A percentile compares a stretch with the other conserved stretches of the same genome.
phyloP scores from a whole-genome alignment of 2,329 filamentous ascomycete species.

The Aspergillus thermomutatus region DNA sequence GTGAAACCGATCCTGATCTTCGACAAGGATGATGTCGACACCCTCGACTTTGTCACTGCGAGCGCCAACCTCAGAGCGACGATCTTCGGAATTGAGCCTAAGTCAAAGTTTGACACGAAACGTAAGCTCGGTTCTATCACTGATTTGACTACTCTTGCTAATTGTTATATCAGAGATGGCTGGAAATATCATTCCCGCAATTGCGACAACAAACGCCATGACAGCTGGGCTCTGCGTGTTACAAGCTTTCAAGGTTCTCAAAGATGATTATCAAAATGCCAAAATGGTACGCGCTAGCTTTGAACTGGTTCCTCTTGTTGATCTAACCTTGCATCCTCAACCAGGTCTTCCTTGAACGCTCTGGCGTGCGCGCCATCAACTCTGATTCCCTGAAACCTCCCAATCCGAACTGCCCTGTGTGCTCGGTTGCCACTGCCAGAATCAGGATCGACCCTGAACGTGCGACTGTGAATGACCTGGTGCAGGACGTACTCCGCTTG shows the following conservation, averaged over 20 bases:
- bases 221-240: conserved; percentile 89
- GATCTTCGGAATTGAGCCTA: conserved; percentile 83
- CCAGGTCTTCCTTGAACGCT: conserved; percentile 73
- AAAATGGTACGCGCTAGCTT: conserved; percentile 60
- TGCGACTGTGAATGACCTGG: conserved; percentile 74
- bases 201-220: conserved; percentile 96
- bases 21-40: conserved; percentile 96
- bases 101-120: conserved; percentile 95
- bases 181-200: conserved; percentile 97
- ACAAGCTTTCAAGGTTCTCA: conserved; percentile 87
- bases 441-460: conserved; percentile 65
- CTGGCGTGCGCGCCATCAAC: conserved; percentile 57
- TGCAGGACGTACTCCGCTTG: conserved; percentile 67
- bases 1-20: conserved; percentile 68
- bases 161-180: conserved; percentile 70
- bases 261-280: conserved; percentile 64
- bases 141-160: background rate
- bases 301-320: conserved; percentile 5
- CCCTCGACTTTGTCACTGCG: conserved; percentile 87
- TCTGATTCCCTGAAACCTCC: conserved; percentile 58
- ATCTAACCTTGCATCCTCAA: background rate
- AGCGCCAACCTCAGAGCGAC: conserved; percentile 84
- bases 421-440: conserved; percentile 67
- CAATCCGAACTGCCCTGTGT: conserved; percentile 80
- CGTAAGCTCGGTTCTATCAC: conserved; percentile 39